phyloP scores from a whole-genome alignment of 2,329 filamentous ascomycete genomes.

The Erysiphe neolycopersici region DNA sequence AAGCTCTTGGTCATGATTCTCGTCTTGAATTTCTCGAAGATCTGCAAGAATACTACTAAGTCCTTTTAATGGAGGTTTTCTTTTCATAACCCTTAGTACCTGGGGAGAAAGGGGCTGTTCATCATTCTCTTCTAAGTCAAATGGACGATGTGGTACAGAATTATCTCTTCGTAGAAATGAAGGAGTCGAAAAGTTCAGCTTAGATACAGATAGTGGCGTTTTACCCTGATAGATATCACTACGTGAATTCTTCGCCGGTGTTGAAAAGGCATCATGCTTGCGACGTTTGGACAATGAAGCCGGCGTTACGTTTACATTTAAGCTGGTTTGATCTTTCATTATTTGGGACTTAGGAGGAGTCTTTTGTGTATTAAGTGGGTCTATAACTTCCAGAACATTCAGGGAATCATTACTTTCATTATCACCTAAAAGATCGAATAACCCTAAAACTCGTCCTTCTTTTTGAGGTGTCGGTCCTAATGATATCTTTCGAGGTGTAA shows the following conservation, averaged over 20 bases:
- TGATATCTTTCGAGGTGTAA: conserved; percentile 29
- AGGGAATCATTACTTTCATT: conserved; percentile 20
- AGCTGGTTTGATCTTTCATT: conserved; percentile 17
- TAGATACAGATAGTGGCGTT: conserved; percentile 25
- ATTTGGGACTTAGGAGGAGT: neutral
- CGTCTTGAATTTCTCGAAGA: conserved; percentile 42
- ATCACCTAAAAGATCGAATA: conserved; percentile 43
- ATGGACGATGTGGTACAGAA: conserved; percentile 18
- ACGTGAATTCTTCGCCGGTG: conserved; percentile 27
- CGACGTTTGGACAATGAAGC: conserved; percentile 26
- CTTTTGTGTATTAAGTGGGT: neutral
- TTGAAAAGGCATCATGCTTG: conserved; percentile 34
- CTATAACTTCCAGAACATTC: neutral
- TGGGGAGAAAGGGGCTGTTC: conserved; percentile 22
- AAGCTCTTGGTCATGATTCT: conserved; percentile 43
- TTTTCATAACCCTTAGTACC: conserved; percentile 21
- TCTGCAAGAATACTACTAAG: conserved; percentile 49
- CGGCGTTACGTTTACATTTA: conserved; percentile 12
- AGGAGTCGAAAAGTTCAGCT: conserved; percentile 38
- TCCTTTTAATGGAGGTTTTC: conserved; percentile 36
- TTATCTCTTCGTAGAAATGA: conserved; percentile 34
- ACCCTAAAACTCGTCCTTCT: conserved; percentile 47
- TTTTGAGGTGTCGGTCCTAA: conserved; percentile 60
- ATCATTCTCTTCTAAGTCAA: conserved; percentile 26
- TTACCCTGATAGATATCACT: conserved; percentile 15